These are phyloP conservation scores for Pontederia crassipes DNA, from an alignment of 176 grass and related monocot genomes.

Conservation along the genomic window DNA sequence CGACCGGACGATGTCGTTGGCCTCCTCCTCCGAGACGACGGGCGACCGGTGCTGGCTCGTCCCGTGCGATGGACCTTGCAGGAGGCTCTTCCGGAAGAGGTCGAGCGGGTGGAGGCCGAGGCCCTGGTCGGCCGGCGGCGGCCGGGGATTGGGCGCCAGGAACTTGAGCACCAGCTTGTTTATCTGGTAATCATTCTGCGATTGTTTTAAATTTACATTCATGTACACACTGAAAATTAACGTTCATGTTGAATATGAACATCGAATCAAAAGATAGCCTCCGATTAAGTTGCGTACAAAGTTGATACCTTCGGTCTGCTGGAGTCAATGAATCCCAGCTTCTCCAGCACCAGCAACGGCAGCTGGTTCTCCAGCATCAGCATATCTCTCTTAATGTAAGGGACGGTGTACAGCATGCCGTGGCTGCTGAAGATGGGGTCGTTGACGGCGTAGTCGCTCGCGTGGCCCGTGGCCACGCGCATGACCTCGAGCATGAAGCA, in stretches of 20 bases:
- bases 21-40: neutral
- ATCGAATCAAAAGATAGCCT: neutral
- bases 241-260: neutral
- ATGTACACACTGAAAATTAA: too few relatives aligned
- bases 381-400: constrained; percentile 62
- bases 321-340: constrained; percentile 34
- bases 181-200: constrained; percentile 30
- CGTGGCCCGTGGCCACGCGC: constrained; percentile 3
- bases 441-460: constrained; percentile 42
- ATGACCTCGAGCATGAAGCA: constrained; percentile 85
- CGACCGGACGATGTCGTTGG: constrained; percentile 51
- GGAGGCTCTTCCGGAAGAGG: constrained; percentile 39
- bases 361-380: constrained; percentile 85
- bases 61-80: constrained; percentile 15
- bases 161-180: constrained; percentile 59
- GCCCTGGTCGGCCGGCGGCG: neutral
- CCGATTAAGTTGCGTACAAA: too few relatives aligned
- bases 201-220: too few relatives aligned
- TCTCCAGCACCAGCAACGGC: constrained; percentile 47
- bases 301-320: constrained; percentile 19
- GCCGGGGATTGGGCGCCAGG: neutral
- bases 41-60: neutral
- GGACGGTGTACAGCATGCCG: constrained; percentile 53
- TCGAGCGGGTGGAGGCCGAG: constrained; percentile 47
- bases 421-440: constrained; percentile 77